Conservation (phyloP, 2,329 filamentous ascomycete genomes). For the Leptographium wingfieldii region DNA sequence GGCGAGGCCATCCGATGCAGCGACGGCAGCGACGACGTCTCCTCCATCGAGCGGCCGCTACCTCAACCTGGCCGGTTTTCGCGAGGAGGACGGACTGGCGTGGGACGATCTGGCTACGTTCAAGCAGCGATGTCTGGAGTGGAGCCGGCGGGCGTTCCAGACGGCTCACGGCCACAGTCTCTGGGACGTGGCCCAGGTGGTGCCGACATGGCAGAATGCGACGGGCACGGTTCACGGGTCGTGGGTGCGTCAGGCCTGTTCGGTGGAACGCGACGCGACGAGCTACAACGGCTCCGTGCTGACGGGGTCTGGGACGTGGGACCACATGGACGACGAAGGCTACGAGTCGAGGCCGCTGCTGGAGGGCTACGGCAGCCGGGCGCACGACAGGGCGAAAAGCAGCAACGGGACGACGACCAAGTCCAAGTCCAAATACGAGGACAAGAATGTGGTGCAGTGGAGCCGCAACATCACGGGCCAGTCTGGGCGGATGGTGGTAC, state of each 20-base stretch:
- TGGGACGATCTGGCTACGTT: slow-evolving; percentile 64
- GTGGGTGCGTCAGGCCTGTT: slow-evolving; percentile 51
- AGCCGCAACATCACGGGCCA: slow-evolving; percentile 68
- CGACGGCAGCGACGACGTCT: slow-evolving; percentile 8
- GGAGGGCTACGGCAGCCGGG: neutral
- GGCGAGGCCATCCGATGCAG: slow-evolving; percentile 7
- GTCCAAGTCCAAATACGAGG: neutral
- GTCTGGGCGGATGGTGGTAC: slow-evolving; percentile 56
- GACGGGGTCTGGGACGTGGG: slow-evolving; percentile 54
- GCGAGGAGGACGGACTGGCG: slow-evolving; percentile 58
- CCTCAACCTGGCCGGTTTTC: slow-evolving; percentile 67
- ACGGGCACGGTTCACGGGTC: slow-evolving; percentile 66
- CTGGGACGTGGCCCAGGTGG: slow-evolving; percentile 18
- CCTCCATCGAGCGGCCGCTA: slow-evolving; percentile 21
- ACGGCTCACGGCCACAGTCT: slow-evolving; percentile 11
- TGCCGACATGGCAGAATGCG: slow-evolving; percentile 60
- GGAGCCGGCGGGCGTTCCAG: slow-evolving; percentile 38
- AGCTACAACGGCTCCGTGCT: slow-evolving; percentile 53
- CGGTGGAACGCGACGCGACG: slow-evolving; percentile 30
- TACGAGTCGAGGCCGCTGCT: neutral
- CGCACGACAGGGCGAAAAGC: neutral
- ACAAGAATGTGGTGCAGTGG: slow-evolving; percentile 37
- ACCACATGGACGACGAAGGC: slow-evolving; percentile 20
- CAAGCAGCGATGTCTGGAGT: slow-evolving; percentile 50
- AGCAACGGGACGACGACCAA: neutral